Evolutionary conservation across 179 eudicot genomes (phyloP), one percentile per base, ranked within the genome.

Genomic region (Spergularia azorica): DNA sequence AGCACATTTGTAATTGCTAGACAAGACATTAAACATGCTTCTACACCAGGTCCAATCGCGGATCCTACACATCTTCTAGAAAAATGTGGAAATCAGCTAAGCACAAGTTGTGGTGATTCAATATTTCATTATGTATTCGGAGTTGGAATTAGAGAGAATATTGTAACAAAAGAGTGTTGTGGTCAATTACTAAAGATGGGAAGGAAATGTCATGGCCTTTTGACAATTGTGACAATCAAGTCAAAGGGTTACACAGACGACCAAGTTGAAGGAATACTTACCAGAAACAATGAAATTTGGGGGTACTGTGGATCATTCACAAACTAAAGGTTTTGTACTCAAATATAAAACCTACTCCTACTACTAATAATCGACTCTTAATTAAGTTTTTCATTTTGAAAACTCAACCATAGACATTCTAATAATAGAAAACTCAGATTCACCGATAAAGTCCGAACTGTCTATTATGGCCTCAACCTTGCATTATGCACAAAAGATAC

Each of bases 211-310:
- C 63, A 58, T n/a, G 63, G 9, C 16, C 63, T 58, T 58, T 4
- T 16, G 3, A 58, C 63, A 1, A 4, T 3, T 2, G 63, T 17
- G 21, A 3, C 63, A 54, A 10, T 54, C 15, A 15, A 54, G 57
- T 6, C 13, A 10, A 11, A 54, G 16, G 14, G 4, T 17, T 16
- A 0, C 9, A 58, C 21, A 8, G n/a, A 16, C 16, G 63, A 58
- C 2, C 18, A 17, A 58, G 4, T 16, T 6, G 63, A 58, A 16
- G 14, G 3, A 16, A 17, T 3, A 16, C 63, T 58, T 4, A 17
- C 63, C 11, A 58, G 16, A n/a, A 58, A 58, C 63, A 58, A 79
- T 21, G 32, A 73, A 66, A 15, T 79, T 79, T 11, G 73, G 77
- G 1, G 32, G 2, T 26, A 26, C 2, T 26, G 32, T 26, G 1